Conservation (phyloP, 129 eudicot species). For the Tagetes patula region DNA sequence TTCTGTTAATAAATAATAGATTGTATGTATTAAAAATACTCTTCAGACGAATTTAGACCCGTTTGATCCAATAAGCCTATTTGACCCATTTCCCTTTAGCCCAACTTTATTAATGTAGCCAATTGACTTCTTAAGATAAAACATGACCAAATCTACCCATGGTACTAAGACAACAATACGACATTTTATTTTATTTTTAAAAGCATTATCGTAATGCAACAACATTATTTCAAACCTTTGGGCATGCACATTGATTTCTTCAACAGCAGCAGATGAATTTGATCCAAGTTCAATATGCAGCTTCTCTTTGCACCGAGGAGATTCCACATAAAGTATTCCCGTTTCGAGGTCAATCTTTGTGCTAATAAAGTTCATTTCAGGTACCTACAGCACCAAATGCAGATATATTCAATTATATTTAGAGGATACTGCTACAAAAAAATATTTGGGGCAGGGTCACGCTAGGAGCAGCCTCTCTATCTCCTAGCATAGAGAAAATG, state of each 20-base stretch:
- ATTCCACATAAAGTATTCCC: conserved; percentile 62
- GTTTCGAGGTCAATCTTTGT: conserved; percentile 71
- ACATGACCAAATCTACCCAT: conserved; percentile 5
- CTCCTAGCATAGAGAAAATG: too few relatives aligned
- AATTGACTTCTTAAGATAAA: not conserved
- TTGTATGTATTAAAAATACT: not conserved
- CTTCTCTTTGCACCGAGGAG: conserved; percentile 75
- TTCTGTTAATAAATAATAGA: not conserved
- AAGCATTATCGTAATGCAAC: not conserved
- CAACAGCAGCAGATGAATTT: conserved; percentile 37
- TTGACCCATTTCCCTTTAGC: not conserved
- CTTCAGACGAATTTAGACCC: not conserved
- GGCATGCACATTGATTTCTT: conserved; percentile 61
- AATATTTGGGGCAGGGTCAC: too few relatives aligned
- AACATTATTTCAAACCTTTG: conserved; percentile 50
- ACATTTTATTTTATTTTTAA: not conserved
- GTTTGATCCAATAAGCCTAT: not conserved
- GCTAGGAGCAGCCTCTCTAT: too few relatives aligned
- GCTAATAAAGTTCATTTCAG: conserved; percentile 69
- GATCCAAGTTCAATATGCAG: conserved; percentile 55
- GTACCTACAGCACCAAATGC: conserved; percentile 53
- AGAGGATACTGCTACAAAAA: not conserved
- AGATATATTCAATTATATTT: conserved; percentile 9
- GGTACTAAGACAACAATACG: not conserved
- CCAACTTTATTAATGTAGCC: not conserved